These are phyloP conservation scores for Thermochaetoides thermophila DNA, from an alignment of 495 filamentous ascomycete species.

Conservation along the genomic window DNA sequence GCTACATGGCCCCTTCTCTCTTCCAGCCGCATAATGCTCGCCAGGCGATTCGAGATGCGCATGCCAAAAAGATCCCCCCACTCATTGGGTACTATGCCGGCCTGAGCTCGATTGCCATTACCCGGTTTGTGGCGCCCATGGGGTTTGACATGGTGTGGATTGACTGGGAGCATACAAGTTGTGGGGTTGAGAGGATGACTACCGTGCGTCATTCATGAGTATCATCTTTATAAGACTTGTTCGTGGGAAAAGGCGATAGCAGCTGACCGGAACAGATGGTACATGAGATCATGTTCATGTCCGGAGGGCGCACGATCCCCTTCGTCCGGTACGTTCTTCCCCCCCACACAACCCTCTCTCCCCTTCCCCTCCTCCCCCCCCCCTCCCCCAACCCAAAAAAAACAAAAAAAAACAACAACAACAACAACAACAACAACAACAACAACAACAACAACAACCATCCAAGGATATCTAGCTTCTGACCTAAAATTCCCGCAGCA, in stretches of 20 bases:
- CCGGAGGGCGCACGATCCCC: conserved; percentile 24
- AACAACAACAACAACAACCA: background rate
- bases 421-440: no score
- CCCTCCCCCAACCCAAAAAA: no score
- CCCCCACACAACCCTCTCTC: background rate
- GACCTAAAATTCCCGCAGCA: conserved; percentile 9
- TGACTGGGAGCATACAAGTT: conserved; percentile 32
- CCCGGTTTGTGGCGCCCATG: conserved; percentile 22
- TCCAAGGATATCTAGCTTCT: background rate
- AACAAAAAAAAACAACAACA: no score
- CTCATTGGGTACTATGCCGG: conserved; percentile 26
- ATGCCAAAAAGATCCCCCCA: conserved; percentile 26
- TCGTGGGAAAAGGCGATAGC: background rate
- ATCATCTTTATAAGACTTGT: no score
- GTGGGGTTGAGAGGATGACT: conserved; percentile 32
- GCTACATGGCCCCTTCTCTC: conserved; percentile 26
- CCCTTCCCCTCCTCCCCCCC: conserved; percentile 2
- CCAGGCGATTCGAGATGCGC: conserved; percentile 29
- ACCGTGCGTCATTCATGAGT: conserved; percentile 10
- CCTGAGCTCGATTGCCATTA: conserved; percentile 20
- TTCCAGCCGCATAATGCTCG: conserved; percentile 30
- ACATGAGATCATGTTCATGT: conserved; percentile 28
- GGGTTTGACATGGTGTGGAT: conserved; percentile 28
- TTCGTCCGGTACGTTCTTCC: conserved; percentile 16
- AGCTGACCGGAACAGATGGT: conserved; percentile 18